These are phyloP conservation scores for Leptosphaerulina australis DNA, from an alignment of 2,329 filamentous ascomycete species.

Conservation along the genomic window DNA sequence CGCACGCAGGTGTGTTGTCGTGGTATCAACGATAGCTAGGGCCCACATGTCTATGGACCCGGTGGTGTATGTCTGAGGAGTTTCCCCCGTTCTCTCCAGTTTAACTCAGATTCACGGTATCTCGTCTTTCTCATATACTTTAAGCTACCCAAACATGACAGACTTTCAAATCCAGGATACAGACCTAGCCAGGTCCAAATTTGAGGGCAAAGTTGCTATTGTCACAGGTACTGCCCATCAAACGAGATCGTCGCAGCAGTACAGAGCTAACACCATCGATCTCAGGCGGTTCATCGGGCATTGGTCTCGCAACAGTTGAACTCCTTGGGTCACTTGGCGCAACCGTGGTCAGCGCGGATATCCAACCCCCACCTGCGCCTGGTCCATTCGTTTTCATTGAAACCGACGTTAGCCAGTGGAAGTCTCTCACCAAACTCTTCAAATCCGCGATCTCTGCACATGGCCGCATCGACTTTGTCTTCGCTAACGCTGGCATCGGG, in stretches of 20 bases:
- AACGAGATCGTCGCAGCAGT: too few species aligned
- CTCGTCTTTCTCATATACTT: not conserved
- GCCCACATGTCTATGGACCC: constrained; percentile 1
- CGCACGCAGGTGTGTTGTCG: not conserved
- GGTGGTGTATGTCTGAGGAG: not conserved
- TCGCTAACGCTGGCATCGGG: constrained; percentile 62
- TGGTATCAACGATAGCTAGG: not conserved
- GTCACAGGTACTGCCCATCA: constrained; percentile 31
- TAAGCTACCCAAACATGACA: constrained; percentile 17
- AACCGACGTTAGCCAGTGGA: constrained; percentile 58
- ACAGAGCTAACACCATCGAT: too few species aligned
- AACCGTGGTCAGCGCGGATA: constrained; percentile 61
- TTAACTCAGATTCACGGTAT: not conserved
- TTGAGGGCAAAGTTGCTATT: constrained; percentile 30
- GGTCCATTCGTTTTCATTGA: constrained; percentile 34
- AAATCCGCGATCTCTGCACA: constrained; percentile 54
- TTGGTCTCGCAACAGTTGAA: constrained; percentile 61
- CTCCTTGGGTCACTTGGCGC: constrained; percentile 60
- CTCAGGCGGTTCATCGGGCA: constrained; percentile 62
- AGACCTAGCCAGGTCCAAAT: constrained; percentile 24
- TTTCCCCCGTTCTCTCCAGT: not conserved
- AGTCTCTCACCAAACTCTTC: constrained; percentile 59
- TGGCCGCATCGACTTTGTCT: constrained; percentile 55
- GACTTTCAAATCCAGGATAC: constrained; percentile 30
- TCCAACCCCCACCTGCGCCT: constrained; percentile 48